Base-by-base conservation (phyloP, 257 asterid genomes). In the Echium plantagineum region DNA sequence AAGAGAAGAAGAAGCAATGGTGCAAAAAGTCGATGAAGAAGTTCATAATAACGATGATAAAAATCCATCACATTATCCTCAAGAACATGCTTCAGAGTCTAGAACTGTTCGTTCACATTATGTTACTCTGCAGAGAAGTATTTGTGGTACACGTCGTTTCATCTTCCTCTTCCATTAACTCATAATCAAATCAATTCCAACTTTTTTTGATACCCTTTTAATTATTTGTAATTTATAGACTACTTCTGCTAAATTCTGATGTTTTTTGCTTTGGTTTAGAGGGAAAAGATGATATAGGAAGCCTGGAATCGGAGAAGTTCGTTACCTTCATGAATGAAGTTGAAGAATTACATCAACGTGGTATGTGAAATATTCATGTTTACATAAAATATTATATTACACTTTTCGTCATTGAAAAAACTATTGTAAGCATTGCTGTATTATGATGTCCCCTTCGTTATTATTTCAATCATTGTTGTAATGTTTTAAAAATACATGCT, bases 291-390 rank as follows among this genome's bases (percentile, higher is more conserved):
- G 84, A 75, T 19, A 48, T 80, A 21, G 75, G 66, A 19, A 62
- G 61, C 31, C 74, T 9, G 21, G 55, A 51, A 69, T 75, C 78
- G 18, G 22, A 60, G 2, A 75, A 72, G 69, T 80, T 80, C 51
- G 68, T 57, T 64, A 69, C 19, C 47, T 59, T 80, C 32, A 67
- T 78, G 63, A 75, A 69, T 54, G 65, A 77, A 69, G 78, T 83
- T 0, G 81, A 83, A 20, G 53, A 58, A 57, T 66, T 78, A 46
- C 82, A 80, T 62, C 66, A 71, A 60, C 57, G 55, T 47, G 86
- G 86, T 83, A 80, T 21, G n/a, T n/a, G n/a, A n/a, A n/a, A n/a
- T n/a, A n/a, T n/a, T n/a, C n/a, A n/a, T n/a, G n/a, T n/a, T n/a
- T n/a, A n/a, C n/a, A n/a, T n/a, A n/a, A n/a, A n/a, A n/a, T n/a